Conservation (phyloP, 2,329 filamentous ascomycete species). For the Corinectria fuckeliana region DNA sequence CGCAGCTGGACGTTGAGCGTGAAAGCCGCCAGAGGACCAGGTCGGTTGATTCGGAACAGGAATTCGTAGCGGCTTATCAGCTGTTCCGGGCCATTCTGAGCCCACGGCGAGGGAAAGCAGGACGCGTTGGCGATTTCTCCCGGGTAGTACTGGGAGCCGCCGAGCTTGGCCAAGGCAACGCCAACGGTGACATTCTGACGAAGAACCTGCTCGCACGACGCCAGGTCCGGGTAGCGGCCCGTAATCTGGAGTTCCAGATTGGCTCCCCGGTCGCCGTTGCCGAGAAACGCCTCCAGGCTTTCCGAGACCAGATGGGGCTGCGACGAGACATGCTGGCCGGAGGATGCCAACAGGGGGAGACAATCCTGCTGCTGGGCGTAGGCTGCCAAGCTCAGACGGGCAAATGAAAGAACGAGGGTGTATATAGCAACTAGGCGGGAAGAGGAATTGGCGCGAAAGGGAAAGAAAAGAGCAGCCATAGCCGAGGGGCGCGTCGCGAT, state of each 20-base stretch:
- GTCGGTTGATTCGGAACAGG: slow-evolving; percentile 39
- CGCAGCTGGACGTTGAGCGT: slow-evolving; percentile 23
- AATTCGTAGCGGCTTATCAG: not conserved
- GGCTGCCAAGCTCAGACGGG: slow-evolving; percentile 13
- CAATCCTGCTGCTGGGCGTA: slow-evolving; percentile 28
- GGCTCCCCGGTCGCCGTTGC: slow-evolving; percentile 7
- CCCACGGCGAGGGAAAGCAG: not conserved
- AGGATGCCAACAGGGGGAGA: not conserved
- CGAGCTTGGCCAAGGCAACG: slow-evolving; percentile 24
- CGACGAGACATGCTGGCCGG: slow-evolving; percentile 13
- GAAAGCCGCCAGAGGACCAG: slow-evolving; percentile 27
- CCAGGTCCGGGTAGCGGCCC: not conserved
- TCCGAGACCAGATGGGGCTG: slow-evolving; percentile 9
- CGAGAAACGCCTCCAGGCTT: slow-evolving; percentile 7
- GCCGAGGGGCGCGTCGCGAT: not conserved
- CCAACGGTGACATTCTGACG: slow-evolving; percentile 18
- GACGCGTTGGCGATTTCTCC: slow-evolving; percentile 27
- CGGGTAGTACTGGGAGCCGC: slow-evolving; percentile 23
- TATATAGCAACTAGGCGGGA: not conserved
- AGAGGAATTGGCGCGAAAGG: not conserved
- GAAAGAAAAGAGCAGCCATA: not conserved
- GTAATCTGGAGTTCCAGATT: not conserved
- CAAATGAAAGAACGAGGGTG: slow-evolving; percentile 3
- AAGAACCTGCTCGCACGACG: slow-evolving; percentile 9
- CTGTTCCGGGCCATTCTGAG: not conserved